phyloP scores from a whole-genome alignment of 345 rosid genomes.

The Hibiscus syriacus region DNA sequence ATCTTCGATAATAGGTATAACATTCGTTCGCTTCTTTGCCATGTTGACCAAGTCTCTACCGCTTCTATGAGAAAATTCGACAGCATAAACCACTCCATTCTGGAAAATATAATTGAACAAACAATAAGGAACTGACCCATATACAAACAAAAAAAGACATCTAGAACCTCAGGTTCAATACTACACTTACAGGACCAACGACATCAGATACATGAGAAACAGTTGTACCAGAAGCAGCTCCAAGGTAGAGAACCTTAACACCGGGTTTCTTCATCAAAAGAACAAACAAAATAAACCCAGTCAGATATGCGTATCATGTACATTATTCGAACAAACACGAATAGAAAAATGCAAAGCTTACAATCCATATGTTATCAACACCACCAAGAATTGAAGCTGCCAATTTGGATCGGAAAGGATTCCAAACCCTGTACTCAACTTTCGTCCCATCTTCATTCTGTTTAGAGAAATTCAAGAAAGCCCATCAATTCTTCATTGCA shows the following conservation, averaged over 20 bases:
- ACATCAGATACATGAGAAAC: conserved; percentile 96
- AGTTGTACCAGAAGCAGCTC: conserved; percentile 99
- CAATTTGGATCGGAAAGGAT: conserved; percentile 93
- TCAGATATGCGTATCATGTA: neutral
- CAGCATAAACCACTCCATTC: neutral
- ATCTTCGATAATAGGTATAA: neutral
- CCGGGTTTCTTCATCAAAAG: conserved; percentile 69
- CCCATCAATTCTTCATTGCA: too few species aligned
- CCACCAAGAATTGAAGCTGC: conserved; percentile 99
- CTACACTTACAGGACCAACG: conserved; percentile 81
- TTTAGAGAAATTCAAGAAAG: neutral
- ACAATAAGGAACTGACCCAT: neutral
- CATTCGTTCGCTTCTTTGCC: neutral
- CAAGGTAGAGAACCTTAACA: conserved; percentile 88
- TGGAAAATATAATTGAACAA: neutral
- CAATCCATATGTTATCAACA: conserved; percentile 93
- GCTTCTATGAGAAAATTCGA: neutral
- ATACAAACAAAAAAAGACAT: neutral
- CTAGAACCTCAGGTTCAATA: neutral
- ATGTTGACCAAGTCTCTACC: neutral
- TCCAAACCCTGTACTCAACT: conserved; percentile 91
- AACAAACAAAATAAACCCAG: neutral
- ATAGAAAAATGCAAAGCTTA: conserved; percentile 23
- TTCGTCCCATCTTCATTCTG: conserved; percentile 94
- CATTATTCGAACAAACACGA: neutral